Conservation (phyloP, 2,329 filamentous ascomycete species). For the Fusarium sp. region DNA sequence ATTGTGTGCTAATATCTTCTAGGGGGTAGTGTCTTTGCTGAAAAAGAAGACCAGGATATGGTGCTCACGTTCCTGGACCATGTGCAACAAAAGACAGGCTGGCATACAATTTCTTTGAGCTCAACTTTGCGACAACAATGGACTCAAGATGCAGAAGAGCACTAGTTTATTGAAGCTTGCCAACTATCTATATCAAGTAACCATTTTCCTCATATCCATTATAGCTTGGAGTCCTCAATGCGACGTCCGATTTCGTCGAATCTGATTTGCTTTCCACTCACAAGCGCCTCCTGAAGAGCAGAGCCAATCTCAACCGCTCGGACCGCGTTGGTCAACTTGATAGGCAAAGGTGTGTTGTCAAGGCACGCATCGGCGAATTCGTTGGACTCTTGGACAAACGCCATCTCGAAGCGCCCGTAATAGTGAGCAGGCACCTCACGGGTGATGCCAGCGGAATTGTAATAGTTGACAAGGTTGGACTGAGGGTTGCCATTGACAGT, state of each 20-base stretch:
- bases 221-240: conserved; percentile 30
- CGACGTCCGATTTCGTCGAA: conserved; percentile 61
- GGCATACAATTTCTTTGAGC: not conserved
- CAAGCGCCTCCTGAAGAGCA: conserved; percentile 69
- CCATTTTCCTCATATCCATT: not conserved
- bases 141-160: not conserved
- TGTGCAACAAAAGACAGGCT: not conserved
- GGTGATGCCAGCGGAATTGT: conserved; percentile 61
- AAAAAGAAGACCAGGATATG: not conserved
- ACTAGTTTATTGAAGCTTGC: not conserved
- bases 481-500: conserved; percentile 70
- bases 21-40: not conserved
- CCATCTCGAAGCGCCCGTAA: conserved; percentile 72
- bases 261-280: conserved; percentile 67
- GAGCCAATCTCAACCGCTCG: conserved; percentile 71
- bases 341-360: conserved; percentile 54
- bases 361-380: conserved; percentile 70
- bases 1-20: not conserved
- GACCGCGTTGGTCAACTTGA: conserved; percentile 71
- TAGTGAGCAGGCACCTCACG: conserved; percentile 72
- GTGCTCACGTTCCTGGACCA: not conserved
- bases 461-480: conserved; percentile 66
- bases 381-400: conserved; percentile 72
- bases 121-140: not conserved
- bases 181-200: no score